Evolutionary conservation across 1,284 basidiomycete species (phyloP), one percentile per base, ranked within the genome.

Genomic region (Bondarzewia mesenterica): DNA sequence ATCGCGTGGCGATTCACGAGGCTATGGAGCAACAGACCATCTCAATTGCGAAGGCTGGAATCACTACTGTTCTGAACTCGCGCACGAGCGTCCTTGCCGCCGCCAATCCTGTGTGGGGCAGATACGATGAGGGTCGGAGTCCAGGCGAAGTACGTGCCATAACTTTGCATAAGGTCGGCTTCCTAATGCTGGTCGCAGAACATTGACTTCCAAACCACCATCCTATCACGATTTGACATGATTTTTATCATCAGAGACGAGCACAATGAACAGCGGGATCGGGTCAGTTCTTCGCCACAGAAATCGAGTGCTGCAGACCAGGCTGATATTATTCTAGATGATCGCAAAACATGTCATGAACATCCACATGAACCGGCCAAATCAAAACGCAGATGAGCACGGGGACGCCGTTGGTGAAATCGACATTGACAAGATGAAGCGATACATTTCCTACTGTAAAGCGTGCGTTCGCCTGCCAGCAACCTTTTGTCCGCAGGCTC

Each of bases 21-120:
- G 96, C 95, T 15, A 99, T 99, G 95, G 95, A 99, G 62, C 95
- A 99, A 63, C 95, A 99, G 65, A 99, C 95, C 0, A 99, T 99
- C 58, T 99, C 96, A 2, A 98, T 99, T 57, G 95, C 95, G 29
- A 99, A 99, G 67, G 96, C 96, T 2, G 96, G 96, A 56, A 99
- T 99, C 56, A 99, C 96, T 0, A 99, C 96, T 0, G 93, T 98
- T 21, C 74, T 99, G 36, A 99, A 99, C 69, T 95, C 93, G 2
- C 75, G 96, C 42, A 98, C 96, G 0, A 93, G 90, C 53, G 95
- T 99, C 6, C 77, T 99, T 23, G 96, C 96, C 1, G 96, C 96
- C 3, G 96, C 96, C 8, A 99, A 99, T 69, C 96, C 96, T 1
- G 93, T 99, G 10, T 98, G 95, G 75, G 96, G 96, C 45, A 79